Evolutionary conservation across 1,284 basidiomycete species (phyloP).

Genomic region (Tilletia setariae): DNA sequence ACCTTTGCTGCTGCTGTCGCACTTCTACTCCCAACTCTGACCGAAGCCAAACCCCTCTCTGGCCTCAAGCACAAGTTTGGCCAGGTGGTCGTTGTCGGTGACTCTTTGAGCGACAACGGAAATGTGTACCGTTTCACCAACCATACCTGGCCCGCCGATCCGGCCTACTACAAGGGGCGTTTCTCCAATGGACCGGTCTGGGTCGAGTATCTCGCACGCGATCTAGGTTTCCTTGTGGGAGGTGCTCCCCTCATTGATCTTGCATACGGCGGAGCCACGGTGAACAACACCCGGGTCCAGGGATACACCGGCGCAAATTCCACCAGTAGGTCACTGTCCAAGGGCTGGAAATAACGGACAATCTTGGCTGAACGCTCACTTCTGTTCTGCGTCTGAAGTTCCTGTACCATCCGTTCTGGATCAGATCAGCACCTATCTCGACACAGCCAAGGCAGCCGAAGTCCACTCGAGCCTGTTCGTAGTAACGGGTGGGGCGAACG

Average conservation of each 20-base stretch:
- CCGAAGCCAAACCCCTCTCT: not conserved
- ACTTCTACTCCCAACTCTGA: not conserved
- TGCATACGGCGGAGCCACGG: conserved; percentile 34
- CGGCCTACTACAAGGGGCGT: conserved; percentile 30
- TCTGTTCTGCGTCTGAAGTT: not conserved
- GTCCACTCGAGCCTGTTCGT: conserved; percentile 24
- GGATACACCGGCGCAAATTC: conserved; percentile 28
- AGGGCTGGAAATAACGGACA: not conserved
- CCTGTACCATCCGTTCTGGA: conserved; percentile 24
- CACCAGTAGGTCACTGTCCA: not conserved
- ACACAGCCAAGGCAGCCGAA: not conserved
- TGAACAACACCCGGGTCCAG: conserved; percentile 26
- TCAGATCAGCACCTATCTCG: conserved; percentile 23
- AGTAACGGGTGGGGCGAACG: conserved; percentile 18
- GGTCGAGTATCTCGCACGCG: conserved; percentile 29
- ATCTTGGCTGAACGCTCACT: not conserved
- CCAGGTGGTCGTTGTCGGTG: conserved; percentile 30
- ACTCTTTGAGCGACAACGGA: conserved; percentile 35
- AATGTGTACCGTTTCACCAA: conserved; percentile 32
- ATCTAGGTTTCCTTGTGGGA: not conserved
- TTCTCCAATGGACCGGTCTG: conserved; percentile 33
- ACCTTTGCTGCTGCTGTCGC: not conserved
- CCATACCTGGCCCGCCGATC: conserved; percentile 30
- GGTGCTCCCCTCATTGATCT: conserved; percentile 19
- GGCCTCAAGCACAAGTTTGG: not conserved